Evolutionary conservation across 1,284 basidiomycete genomes (phyloP).

Genomic region (Ustilago xerochloae): DNA sequence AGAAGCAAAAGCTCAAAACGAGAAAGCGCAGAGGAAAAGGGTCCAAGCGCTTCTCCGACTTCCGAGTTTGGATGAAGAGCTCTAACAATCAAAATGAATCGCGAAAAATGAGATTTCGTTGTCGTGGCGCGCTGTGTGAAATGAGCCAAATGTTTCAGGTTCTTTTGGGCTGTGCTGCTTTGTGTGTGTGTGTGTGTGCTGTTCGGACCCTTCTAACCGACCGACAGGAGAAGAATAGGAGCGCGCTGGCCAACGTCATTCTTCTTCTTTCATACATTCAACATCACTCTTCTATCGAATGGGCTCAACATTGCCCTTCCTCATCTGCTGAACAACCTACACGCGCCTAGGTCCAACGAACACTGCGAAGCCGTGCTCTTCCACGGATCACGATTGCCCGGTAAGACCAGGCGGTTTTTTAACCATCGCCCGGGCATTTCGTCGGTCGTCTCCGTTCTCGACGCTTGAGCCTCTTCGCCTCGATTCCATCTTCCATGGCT

Average conservation of each 20-base stretch:
- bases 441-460: too few species aligned
- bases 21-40: background rate
- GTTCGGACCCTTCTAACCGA: slow-evolving; percentile 15
- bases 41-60: slow-evolving; percentile 19
- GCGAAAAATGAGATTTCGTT: background rate
- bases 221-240: background rate
- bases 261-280: slow-evolving; percentile 16
- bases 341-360: too few species aligned
- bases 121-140: background rate
- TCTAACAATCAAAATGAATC: background rate
- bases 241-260: slow-evolving; percentile 6
- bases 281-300: background rate
- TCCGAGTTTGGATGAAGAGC: background rate
- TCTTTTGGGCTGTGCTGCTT: background rate
- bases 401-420: too few species aligned
- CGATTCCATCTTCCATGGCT: slow-evolving; percentile 2
- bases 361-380: too few species aligned
- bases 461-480: background rate
- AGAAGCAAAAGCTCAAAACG: background rate
- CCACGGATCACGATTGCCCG: too few species aligned
- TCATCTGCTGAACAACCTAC: too few species aligned
- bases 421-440: too few species aligned
- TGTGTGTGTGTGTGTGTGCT: background rate
- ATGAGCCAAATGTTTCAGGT: background rate
- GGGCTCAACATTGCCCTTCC: too few species aligned